phyloP scores from a whole-genome alignment of 495 filamentous ascomycete genomes.

The Penicillium chermesinum region DNA sequence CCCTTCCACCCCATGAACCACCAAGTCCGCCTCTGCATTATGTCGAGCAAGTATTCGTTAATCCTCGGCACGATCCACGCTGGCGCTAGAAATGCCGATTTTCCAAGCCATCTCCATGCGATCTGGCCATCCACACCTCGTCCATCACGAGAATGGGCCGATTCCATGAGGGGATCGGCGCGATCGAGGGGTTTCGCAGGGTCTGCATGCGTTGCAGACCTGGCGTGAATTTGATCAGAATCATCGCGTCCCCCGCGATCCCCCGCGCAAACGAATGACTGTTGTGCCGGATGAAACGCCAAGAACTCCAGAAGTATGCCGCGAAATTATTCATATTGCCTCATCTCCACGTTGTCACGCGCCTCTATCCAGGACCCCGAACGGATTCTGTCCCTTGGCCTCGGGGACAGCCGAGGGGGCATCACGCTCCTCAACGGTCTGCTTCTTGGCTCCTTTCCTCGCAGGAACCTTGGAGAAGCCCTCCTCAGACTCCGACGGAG shows the following conservation, averaged over 20 bases:
- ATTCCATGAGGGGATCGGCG: no score
- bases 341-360: slow-evolving; percentile 16
- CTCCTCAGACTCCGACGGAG: slow-evolving; percentile 21
- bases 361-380: slow-evolving; percentile 30
- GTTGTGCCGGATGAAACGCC: slow-evolving; percentile 1
- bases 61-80: no score
- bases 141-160: no score
- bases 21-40: no score
- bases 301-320: slow-evolving; percentile 17
- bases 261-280: neutral
- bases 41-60: no score
- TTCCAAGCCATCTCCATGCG: no score
- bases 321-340: slow-evolving; percentile 7
- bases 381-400: slow-evolving; percentile 33
- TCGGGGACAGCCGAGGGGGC: slow-evolving; percentile 7
- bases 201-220: no score
- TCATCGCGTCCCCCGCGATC: no score
- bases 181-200: neutral
- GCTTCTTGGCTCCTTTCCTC: slow-evolving; percentile 41
- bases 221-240: no score
- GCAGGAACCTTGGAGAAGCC: slow-evolving; percentile 32
- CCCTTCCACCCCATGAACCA: no score
- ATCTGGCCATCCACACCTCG: no score
- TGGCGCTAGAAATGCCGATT: no score
- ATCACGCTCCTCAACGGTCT: slow-evolving; percentile 22